Percentiles rank a stretch among this genome's conserved stretches.
phyloP scores from a whole-genome alignment of 2,329 filamentous ascomycete species.

The Xylariales sp. region DNA sequence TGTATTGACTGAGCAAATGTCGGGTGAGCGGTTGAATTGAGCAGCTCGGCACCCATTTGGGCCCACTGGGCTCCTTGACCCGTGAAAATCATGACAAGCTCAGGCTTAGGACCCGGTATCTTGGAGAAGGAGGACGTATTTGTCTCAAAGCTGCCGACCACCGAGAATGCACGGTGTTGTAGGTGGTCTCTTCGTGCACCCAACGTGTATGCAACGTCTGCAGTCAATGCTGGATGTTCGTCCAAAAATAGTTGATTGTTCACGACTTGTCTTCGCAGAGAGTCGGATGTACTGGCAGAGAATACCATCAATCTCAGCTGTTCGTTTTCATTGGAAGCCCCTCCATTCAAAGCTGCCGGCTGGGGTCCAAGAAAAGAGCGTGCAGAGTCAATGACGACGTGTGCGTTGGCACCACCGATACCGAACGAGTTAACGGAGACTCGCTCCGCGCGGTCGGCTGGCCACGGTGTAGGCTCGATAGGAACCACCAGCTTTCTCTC shows the following conservation, averaged over 20 bases:
- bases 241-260: too few relatives aligned
- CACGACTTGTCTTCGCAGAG: too few relatives aligned
- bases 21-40: conserved; percentile 7
- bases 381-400: conserved; percentile 17
- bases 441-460: conserved; percentile 1
- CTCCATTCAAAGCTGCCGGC: too few relatives aligned
- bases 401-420: conserved; percentile 20
- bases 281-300: too few relatives aligned
- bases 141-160: not conserved
- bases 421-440: conserved; percentile 19
- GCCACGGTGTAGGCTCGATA: conserved; percentile 12
- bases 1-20: conserved; percentile 5
- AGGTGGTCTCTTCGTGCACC: not conserved
- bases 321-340: too few relatives aligned
- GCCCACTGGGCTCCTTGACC: conserved; percentile 32
- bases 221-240: too few relatives aligned
- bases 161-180: not conserved
- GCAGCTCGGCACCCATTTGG: conserved; percentile 20
- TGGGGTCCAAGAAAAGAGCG: not conserved
- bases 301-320: not conserved
- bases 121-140: not conserved
- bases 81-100: conserved; percentile 7
- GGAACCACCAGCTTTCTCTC: conserved; percentile 13
- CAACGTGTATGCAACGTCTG: conserved; percentile 2
- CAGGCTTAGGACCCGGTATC: not conserved